Conservation (phyloP, 805 yeast species). For the Pichia pseudocactophila region DNA sequence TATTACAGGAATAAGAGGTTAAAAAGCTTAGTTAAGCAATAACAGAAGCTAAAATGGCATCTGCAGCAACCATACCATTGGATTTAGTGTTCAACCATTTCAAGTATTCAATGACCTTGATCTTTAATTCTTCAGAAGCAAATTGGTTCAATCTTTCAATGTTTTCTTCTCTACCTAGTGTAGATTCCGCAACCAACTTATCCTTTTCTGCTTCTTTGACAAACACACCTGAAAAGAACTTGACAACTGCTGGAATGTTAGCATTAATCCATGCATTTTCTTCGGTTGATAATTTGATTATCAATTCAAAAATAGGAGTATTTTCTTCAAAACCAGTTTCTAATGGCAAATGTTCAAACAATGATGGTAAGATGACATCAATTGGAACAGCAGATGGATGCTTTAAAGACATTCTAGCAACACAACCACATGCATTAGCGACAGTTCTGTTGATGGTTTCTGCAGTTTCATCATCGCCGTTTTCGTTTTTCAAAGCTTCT, state of each 20-base stretch:
- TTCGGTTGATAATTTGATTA: conserved; percentile 51
- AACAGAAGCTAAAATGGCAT: conserved; percentile 37
- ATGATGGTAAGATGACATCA: conserved; percentile 62
- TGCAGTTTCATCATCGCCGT: conserved; percentile 66
- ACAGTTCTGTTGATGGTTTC: conserved; percentile 75
- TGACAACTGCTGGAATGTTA: conserved; percentile 56
- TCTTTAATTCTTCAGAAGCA: conserved; percentile 55
- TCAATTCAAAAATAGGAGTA: conserved; percentile 75
- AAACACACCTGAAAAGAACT: conserved; percentile 62
- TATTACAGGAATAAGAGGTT: not conserved
- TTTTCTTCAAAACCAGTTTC: conserved; percentile 88
- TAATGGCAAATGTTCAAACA: conserved; percentile 76
- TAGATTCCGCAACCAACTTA: conserved; percentile 60
- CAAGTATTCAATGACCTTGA: conserved; percentile 59
- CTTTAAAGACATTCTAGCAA: conserved; percentile 79
- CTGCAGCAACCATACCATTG: conserved; percentile 52
- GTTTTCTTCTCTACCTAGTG: conserved; percentile 80
- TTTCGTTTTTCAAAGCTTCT: conserved; percentile 50
- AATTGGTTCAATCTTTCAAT: conserved; percentile 74
- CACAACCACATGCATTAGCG: conserved; percentile 97
- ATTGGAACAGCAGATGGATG: conserved; percentile 67
- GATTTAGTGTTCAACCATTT: conserved; percentile 60
- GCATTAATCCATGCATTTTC: conserved; percentile 45
- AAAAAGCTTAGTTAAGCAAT: conserved; percentile 22
- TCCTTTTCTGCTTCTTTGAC: conserved; percentile 67